Conservation (phyloP, 305 asterid genomes). For the Fraxinus angustifolia region DNA sequence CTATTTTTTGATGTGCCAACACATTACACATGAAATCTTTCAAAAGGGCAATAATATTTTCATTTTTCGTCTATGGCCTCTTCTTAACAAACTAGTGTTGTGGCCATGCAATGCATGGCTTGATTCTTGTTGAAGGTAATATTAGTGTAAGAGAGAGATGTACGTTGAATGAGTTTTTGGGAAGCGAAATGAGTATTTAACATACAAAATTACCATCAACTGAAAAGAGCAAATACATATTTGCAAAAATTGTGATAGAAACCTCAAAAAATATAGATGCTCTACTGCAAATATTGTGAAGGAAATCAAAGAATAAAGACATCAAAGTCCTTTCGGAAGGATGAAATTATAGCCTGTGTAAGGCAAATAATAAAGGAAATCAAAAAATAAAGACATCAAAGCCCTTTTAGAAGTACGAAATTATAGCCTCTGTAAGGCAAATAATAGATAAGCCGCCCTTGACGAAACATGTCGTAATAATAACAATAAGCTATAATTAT, state of each 20-base stretch:
- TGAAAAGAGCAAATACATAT: background rate
- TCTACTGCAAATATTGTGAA: background rate
- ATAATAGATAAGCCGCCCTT: too few species aligned
- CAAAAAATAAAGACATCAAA: too few species aligned
- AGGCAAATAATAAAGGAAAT: too few species aligned
- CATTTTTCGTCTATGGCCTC: background rate
- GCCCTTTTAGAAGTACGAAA: too few species aligned
- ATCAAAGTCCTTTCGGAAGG: background rate
- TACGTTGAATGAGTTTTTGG: background rate
- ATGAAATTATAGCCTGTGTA: too few species aligned
- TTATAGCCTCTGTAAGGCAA: too few species aligned
- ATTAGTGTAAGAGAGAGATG: background rate
- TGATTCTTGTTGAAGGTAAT: background rate
- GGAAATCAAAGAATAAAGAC: background rate
- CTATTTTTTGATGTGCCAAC: background rate
- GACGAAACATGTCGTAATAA: too few species aligned
- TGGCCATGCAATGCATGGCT: background rate
- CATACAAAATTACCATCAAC: constrained; percentile 9
- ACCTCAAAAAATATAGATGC: background rate
- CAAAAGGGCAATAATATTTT: background rate
- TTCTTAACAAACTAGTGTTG: background rate
- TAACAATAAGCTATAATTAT: background rate
- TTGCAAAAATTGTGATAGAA: background rate
- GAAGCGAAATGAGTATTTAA: background rate
- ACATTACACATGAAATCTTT: background rate